A percentile compares a stretch with the other conserved stretches of the same genome.
Conservation (phyloP, 495 filamentous ascomycete species). For the Melanomma pulvis-pyrius region DNA sequence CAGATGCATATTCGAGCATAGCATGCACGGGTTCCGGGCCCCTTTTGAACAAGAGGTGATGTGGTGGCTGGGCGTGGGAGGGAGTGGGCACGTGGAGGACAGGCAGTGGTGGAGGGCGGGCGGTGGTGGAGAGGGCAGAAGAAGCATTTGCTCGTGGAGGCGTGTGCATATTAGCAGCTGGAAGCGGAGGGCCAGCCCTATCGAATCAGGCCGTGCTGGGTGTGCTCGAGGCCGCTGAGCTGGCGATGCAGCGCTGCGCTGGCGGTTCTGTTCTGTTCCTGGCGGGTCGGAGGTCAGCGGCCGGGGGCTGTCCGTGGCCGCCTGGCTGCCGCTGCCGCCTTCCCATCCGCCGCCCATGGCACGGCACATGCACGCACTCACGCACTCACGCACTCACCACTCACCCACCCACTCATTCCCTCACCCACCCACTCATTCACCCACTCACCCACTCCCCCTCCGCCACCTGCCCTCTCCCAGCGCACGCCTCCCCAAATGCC, state of each 20-base stretch:
- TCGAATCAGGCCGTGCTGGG: slow-evolving; percentile 18
- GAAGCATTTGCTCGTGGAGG: not conserved
- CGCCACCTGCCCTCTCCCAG: not conserved
- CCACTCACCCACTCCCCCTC: not conserved
- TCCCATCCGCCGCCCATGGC: not conserved
- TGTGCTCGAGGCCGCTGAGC: not conserved
- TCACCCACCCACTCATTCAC: not conserved
- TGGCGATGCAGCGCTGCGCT: not conserved
- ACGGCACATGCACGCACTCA: too few species aligned
- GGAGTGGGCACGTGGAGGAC: slow-evolving; percentile 20
- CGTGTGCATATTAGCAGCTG: not conserved
- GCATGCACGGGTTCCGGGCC: not conserved
- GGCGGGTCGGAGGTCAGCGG: slow-evolving; percentile 1
- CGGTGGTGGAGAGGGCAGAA: not conserved
- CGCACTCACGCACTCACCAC: too few species aligned
- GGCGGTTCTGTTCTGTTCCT: not conserved
- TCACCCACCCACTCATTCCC: too few species aligned
- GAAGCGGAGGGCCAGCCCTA: slow-evolving; percentile 18
- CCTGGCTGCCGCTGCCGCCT: not conserved
- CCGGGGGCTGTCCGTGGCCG: not conserved
- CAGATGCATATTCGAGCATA: not conserved
- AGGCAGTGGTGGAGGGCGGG: slow-evolving; percentile 7
- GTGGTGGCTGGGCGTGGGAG: slow-evolving; percentile 8
- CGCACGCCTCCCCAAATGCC: slow-evolving; percentile 14
- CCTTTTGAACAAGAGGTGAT: not conserved